Percentiles rank a stretch among this genome's conserved stretches.
Conservation (phyloP, 805 yeast genomes). For the Kuraishia capsulata region DNA sequence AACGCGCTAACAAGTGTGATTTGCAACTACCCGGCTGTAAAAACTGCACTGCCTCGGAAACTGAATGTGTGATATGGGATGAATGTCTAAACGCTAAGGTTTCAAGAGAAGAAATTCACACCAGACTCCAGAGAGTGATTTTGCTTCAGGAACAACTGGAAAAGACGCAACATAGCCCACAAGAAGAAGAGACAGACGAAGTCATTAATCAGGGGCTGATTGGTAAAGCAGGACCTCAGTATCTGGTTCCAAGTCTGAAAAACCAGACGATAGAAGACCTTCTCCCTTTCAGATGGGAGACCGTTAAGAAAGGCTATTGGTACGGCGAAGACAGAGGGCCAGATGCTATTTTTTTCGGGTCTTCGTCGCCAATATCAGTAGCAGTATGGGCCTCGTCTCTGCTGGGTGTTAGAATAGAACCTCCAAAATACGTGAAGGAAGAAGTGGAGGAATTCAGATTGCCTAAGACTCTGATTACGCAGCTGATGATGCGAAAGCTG, state of each 20-base stretch:
- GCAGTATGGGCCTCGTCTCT: conserved; percentile 6
- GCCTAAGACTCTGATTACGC: conserved; percentile 5
- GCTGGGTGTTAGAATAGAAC: conserved; percentile 2
- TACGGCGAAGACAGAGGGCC: neutral
- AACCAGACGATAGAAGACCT: neutral
- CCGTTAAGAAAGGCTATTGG: neutral
- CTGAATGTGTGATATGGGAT: neutral
- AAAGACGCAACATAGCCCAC: too few species aligned
- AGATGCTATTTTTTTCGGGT: conserved; percentile 9
- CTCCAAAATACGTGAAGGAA: neutral
- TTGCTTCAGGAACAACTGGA: neutral
- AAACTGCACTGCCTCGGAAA: neutral
- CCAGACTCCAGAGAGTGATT: neutral
- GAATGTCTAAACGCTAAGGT: neutral
- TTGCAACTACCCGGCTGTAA: neutral
- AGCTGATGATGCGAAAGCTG: conserved; percentile 8
- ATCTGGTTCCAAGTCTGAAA: neutral
- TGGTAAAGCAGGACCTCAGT: too few species aligned
- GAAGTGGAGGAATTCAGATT: conserved; percentile 3
- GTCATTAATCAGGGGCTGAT: neutral
- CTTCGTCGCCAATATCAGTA: conserved; percentile 9
- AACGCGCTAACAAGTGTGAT: neutral
- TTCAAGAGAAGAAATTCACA: neutral
- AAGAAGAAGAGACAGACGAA: neutral
- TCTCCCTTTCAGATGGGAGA: neutral